Base-by-base conservation (phyloP, 2,329 filamentous ascomycete genomes). In the Venturia effusa region DNA sequence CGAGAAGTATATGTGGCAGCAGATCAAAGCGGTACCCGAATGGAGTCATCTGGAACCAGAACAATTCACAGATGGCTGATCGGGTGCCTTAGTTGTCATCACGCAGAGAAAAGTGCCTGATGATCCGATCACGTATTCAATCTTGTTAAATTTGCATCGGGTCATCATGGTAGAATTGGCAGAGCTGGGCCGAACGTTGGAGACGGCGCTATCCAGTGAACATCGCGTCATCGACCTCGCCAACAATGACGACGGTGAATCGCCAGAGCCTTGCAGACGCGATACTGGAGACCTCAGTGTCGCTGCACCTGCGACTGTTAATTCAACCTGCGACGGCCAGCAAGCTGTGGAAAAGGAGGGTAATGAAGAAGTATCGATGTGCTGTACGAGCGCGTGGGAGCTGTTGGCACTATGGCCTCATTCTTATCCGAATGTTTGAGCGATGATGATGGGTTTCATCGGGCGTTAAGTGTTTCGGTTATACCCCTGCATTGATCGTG, bases 1-100 rank as follows among this genome's bases (percentile, higher is more conserved):
- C 51, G 94, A 88, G 73, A 95, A 94, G 76, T 96, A 87, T 73
- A 95, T 97, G 92, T 97, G 91, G 90, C 83, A 87, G 74, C 90
- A 93, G 76, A 91, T 97, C 75, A 88, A 89, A 73, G 88, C 89
- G 69, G 90, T 97, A 62, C 93, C 93, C 0, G 93, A 97, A 79
- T 97, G 93, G 93, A 76, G 70, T 61, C 62, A 64, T 40, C 22
- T 64, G 54, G 62, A 64, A 30, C 74, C 75, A 64, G 66, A 76
- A 17, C 74, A 76, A 64, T 66, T 41, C 24, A 64, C 17, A 10
- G 51, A 57, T 54, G 48, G 48, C 27, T 54, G 11, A 54, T 27
- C 10, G 19, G 15, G n/a, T 45, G 41, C 6, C 22, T 22, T 45
- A 22, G 41, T n/a, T 45, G 19, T n/a, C n/a, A n/a, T n/a, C n/a